These are phyloP conservation scores for Helicosporidium sp. DNA, from an alignment of 139 green algal genomes.

Conservation along the genomic window DNA sequence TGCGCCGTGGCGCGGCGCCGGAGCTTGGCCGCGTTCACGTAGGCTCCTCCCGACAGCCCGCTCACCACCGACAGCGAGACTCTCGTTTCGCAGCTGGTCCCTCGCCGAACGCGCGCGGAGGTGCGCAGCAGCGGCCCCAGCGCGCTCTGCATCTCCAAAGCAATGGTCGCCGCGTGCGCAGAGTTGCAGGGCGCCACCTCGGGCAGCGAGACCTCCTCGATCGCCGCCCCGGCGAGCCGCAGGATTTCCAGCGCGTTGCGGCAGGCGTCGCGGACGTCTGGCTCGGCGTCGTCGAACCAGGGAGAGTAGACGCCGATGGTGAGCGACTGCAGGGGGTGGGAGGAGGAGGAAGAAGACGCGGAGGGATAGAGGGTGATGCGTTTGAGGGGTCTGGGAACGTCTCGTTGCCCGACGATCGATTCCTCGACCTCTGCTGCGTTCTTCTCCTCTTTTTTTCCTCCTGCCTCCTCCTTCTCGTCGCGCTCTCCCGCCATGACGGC, in stretches of 20 bases:
- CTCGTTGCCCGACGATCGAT: too few species aligned
- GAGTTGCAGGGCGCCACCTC: constrained; percentile 44
- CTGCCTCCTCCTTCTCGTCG: constrained; percentile 8
- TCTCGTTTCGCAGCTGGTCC: constrained; percentile 16
- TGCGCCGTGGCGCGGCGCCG: constrained; percentile 21
- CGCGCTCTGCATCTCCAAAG: constrained; percentile 13
- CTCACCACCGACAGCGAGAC: constrained; percentile 11
- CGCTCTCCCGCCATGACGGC: constrained; percentile 21
- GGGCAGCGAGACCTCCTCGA: constrained; percentile 32
- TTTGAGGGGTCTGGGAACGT: background rate
- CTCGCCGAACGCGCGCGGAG: constrained; percentile 7
- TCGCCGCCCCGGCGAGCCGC: constrained; percentile 11
- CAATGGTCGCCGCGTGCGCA: constrained; percentile 40
- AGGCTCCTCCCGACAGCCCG: background rate
- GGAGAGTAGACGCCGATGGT: constrained; percentile 25
- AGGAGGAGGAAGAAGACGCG: background rate
- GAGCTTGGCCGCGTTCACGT: constrained; percentile 28
- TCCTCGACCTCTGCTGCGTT: constrained; percentile 21
- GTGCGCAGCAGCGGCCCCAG: constrained; percentile 28
- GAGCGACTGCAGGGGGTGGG: constrained; percentile 12
- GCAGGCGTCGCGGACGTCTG: constrained; percentile 31
- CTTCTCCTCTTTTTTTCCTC: constrained; percentile 32
- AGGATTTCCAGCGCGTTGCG: constrained; percentile 16
- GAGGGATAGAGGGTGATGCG: background rate
- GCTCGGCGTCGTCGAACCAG: constrained; percentile 41